Evolutionary conservation across 768 basidiomycete genomes (phyloP), one percentile per base, ranked within the genome.

Genomic region (Gloeophyllum trabeum): DNA sequence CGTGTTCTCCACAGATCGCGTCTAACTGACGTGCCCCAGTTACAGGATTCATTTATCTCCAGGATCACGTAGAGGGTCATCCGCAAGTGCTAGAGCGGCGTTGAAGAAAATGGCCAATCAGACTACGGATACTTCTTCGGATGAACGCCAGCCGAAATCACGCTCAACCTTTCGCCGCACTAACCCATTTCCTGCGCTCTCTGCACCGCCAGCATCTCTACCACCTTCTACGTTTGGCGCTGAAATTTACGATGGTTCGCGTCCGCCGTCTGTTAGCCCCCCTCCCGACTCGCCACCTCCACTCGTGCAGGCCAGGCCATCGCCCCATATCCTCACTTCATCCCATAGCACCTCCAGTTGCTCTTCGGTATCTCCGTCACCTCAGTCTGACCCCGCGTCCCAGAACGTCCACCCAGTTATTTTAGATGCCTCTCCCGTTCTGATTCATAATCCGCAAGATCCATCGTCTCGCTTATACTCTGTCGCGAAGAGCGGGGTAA

Each of bases 21-120:
- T n/a, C 41, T 13, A 23, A 14, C 19, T 35, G n/a, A n/a, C 32
- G 16, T 28, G 14, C 40, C 43, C 35, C 53, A 87, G 84, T 51
- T 87, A 86, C 53, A 79, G 83, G 16, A 86, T 87, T 48, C 84
- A 87, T 54, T 66, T 87, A 18, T 85, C 84, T 1, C 85, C 85
- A 0, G 81, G 85, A 39, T 87, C 84, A 0, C 72, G 84, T 23
- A 63, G 84, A 38, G 76, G 68, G 53, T 77, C 81, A 0, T 62
- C 60, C 52, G 59, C 67, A 7, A 64, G 67, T 20, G 72, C 76
- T 1, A 70, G 81, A 30, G 71, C 75, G n/a, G 71, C 75, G 66
- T 68, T 24, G 70, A 73, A 41, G 62, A 63, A 23, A 56, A 61
- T 43, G 35, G n/a, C n/a, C n/a, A n/a, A n/a, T n/a, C n/a, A n/a